Evolutionary conservation across 805 yeast genomes (phyloP).

Genomic region (Millerozyma miso): DNA sequence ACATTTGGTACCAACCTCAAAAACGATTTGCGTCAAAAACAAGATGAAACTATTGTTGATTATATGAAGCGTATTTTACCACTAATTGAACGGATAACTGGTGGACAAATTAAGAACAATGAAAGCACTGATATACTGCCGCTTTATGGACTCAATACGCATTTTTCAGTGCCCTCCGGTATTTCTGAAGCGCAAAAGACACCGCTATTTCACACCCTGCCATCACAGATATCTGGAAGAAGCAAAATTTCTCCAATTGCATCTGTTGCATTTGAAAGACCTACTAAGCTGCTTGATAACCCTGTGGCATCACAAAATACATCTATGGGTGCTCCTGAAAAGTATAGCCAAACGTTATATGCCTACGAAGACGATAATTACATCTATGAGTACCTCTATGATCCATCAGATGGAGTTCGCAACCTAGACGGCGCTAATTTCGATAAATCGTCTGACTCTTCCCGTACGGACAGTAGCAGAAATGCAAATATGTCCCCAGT

Average conservation of each 20-base stretch:
- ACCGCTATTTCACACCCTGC: no score
- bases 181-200: background rate
- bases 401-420: slow-evolving; percentile 1
- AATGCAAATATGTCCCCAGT: background rate
- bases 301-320: background rate
- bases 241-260: background rate
- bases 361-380: slow-evolving; percentile 7
- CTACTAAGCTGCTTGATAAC: background rate
- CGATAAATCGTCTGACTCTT: background rate
- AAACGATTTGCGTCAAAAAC: slow-evolving; percentile 1
- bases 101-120: background rate
- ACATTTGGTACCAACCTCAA: background rate
- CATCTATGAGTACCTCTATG: slow-evolving; percentile 8
- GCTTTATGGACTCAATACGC: background rate
- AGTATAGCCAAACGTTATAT: background rate
- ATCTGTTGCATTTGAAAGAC: background rate
- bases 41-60: slow-evolving; percentile 6
- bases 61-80: slow-evolving; percentile 9
- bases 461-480: background rate
- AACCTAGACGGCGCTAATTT: background rate
- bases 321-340: background rate
- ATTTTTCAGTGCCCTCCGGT: background rate
- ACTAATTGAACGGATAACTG: background rate
- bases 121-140: background rate
- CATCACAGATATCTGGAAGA: no score